These are phyloP conservation scores for Rhodotorula diobovata DNA, from an alignment of 768 basidiomycete genomes.

Conservation along the genomic window DNA sequence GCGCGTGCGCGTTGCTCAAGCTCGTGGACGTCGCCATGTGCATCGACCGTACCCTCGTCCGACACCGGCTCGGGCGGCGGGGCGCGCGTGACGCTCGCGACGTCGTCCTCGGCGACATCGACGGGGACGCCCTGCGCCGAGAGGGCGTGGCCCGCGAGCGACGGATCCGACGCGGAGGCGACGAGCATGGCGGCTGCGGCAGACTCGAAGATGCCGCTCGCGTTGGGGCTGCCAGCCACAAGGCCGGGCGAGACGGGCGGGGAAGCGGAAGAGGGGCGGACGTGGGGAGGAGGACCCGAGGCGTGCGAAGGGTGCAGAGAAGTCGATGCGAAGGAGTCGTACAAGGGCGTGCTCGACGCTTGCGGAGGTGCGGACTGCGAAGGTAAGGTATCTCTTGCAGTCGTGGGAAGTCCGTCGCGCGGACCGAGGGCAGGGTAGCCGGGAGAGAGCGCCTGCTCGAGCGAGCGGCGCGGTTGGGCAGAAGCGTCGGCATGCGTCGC, in stretches of 20 bases:
- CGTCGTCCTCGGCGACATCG: not conserved
- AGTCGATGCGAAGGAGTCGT: not conserved
- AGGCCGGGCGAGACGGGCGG: not conserved
- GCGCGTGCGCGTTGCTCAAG: not conserved
- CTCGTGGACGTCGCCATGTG: not conserved
- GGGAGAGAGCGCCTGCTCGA: not conserved
- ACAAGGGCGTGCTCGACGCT: not conserved
- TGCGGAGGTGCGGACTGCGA: not conserved
- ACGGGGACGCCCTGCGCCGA: not conserved
- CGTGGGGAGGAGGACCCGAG: not conserved
- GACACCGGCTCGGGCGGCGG: not conserved
- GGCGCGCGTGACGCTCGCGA: not conserved
- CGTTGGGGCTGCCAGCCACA: not conserved
- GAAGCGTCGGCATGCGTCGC: too few relatives aligned
- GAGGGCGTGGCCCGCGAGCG: not conserved
- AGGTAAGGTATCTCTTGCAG: not conserved
- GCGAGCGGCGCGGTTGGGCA: not conserved
- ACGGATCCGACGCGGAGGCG: not conserved
- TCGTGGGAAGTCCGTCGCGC: too few relatives aligned
- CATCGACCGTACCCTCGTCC: not conserved
- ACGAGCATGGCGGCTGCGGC: slow-evolving; percentile 16
- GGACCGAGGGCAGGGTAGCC: not conserved
- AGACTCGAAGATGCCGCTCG: not conserved
- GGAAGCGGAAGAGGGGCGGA: not conserved
- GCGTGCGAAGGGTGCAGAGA: not conserved